Conservation (phyloP, 345 rosid species). For the Stellera chamaejasme region DNA sequence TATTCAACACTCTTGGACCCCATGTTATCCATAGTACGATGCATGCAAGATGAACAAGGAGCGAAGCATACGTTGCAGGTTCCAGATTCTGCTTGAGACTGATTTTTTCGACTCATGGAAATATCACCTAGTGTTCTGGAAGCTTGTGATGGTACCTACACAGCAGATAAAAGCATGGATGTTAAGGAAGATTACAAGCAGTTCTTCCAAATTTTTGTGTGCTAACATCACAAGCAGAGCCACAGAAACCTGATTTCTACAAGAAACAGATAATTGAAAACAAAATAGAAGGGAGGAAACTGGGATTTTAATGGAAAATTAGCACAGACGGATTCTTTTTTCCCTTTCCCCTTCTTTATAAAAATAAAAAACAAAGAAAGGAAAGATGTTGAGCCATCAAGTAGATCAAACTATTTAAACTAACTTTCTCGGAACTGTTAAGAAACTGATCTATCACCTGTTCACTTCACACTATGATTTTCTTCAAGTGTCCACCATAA, state of each 20-base stretch:
- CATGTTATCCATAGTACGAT: slow-evolving; percentile 35
- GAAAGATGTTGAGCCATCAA: background rate
- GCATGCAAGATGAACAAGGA: slow-evolving; percentile 85
- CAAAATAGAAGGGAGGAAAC: too few species aligned
- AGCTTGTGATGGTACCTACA: slow-evolving; percentile 28
- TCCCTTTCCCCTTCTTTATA: background rate
- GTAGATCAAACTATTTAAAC: too few species aligned
- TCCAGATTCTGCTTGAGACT: slow-evolving; percentile 51
- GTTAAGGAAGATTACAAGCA: too few species aligned
- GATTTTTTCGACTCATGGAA: slow-evolving; percentile 41
- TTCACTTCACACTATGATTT: background rate
- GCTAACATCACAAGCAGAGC: too few species aligned
- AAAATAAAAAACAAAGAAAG: background rate
- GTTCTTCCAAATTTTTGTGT: too few species aligned
- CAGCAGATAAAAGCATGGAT: slow-evolving; percentile 5
- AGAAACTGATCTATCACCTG: background rate
- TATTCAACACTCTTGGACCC: slow-evolving; percentile 49
- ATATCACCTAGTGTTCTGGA: slow-evolving; percentile 25
- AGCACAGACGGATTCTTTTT: too few species aligned
- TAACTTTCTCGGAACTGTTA: too few species aligned
- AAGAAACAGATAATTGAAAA: too few species aligned
- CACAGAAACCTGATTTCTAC: too few species aligned
- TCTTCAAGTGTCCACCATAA: too few species aligned
- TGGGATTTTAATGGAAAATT: too few species aligned
- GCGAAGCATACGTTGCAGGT: slow-evolving; percentile 74